phyloP scores from a whole-genome alignment of 1,284 basidiomycete genomes.

The Irpex sp. region DNA sequence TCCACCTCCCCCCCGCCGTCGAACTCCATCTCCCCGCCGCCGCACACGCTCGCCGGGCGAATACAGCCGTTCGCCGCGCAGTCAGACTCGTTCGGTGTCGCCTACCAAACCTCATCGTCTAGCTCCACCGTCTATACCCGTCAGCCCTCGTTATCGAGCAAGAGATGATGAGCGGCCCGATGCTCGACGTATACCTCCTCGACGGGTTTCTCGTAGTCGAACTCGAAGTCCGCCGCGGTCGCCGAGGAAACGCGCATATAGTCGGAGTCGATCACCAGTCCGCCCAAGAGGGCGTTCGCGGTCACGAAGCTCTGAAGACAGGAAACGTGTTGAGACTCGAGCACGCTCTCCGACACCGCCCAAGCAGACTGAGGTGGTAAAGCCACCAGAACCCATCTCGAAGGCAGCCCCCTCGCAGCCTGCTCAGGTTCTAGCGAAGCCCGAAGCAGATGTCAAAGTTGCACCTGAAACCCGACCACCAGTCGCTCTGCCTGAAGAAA shows the following conservation, averaged over 20 bases:
- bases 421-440: background rate
- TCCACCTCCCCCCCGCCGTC: conserved; percentile 17
- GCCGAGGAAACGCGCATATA: conserved; percentile 8
- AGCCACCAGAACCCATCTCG: background rate
- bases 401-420: background rate
- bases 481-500: background rate
- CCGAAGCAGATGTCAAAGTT: background rate
- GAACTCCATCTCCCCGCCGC: conserved; percentile 18
- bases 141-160: conserved; percentile 14
- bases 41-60: conserved; percentile 11
- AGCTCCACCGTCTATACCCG: conserved; percentile 7
- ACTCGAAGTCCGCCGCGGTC: conserved; percentile 8
- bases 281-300: background rate
- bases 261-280: conserved; percentile 9
- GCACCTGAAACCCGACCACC: background rate
- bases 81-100: background rate
- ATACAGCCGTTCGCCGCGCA: background rate
- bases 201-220: conserved; percentile 7
- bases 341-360: background rate
- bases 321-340: background rate
- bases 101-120: conserved; percentile 8
- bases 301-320: background rate
- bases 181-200: conserved; percentile 8
- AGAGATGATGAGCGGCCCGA: conserved; percentile 12
- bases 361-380: background rate